Evolutionary conservation across 768 basidiomycete species (phyloP).

Genomic region (Suillus spraguei): DNA sequence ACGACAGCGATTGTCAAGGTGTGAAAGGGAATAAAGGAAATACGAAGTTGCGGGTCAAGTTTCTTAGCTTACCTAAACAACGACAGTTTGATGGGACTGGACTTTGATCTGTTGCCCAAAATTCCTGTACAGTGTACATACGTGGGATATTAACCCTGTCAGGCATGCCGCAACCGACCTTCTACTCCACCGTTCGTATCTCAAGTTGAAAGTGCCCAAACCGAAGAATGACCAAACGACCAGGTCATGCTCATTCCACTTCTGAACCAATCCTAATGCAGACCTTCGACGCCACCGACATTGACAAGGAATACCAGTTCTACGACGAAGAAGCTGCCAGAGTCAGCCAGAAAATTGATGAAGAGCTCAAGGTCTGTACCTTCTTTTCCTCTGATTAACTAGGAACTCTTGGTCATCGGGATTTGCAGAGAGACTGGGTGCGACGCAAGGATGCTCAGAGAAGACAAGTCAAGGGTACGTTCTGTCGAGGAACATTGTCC

Average conservation of each 20-base stretch:
- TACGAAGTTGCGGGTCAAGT: not conserved
- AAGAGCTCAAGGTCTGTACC: constrained; percentile 51
- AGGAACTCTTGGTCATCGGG: not conserved
- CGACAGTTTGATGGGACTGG: constrained; percentile 32
- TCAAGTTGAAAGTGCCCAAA: constrained; percentile 14
- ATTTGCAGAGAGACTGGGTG: constrained; percentile 48
- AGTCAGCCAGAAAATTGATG: constrained; percentile 55
- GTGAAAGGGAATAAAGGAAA: constrained; percentile 5
- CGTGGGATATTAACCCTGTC: constrained; percentile 35
- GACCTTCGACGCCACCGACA: constrained; percentile 30
- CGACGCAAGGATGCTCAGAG: constrained; percentile 47
- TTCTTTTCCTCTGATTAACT: constrained; percentile 1
- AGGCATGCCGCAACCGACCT: constrained; percentile 33
- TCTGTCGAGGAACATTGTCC: constrained; percentile 7
- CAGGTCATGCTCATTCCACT: constrained; percentile 30
- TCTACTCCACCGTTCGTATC: constrained; percentile 22
- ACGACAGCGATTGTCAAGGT: not conserved
- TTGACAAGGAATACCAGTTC: constrained; percentile 31
- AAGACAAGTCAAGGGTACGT: constrained; percentile 56
- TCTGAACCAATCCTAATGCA: constrained; percentile 35
- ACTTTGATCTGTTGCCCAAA: constrained; percentile 34
- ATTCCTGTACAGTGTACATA: constrained; percentile 29
- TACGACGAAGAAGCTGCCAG: constrained; percentile 48
- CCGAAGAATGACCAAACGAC: constrained; percentile 30
- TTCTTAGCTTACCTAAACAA: constrained; percentile 9